Evolutionary conservation across 2,329 filamentous ascomycete species (phyloP).

Genomic region (Thyridium curvatum): DNA sequence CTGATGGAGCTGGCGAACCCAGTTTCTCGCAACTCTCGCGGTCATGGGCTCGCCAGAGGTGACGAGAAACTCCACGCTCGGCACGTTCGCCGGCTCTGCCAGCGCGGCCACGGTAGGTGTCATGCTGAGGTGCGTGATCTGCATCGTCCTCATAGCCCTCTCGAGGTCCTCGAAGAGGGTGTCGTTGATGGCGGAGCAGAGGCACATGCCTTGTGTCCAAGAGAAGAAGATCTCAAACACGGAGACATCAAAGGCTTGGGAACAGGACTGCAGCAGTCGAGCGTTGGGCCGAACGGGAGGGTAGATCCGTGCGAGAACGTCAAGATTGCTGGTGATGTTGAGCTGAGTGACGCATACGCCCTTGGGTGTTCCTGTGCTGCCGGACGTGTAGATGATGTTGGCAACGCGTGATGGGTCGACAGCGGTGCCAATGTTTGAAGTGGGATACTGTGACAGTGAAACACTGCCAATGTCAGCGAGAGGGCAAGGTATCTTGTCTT

Average conservation of each 20-base stretch:
- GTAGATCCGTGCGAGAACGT: slow-evolving; percentile 59
- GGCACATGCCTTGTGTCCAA: slow-evolving; percentile 70
- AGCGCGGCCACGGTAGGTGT: slow-evolving; percentile 80
- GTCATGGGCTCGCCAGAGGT: slow-evolving; percentile 79
- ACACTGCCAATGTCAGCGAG: slow-evolving; percentile 8
- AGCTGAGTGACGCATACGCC: slow-evolving; percentile 71
- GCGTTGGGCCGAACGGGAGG: slow-evolving; percentile 40
- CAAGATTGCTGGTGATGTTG: slow-evolving; percentile 73
- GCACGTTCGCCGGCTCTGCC: slow-evolving; percentile 62
- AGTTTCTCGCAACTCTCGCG: slow-evolving; percentile 60
- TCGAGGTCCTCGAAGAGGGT: slow-evolving; percentile 69
- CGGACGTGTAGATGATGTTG: slow-evolving; percentile 79
- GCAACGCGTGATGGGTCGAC: slow-evolving; percentile 48
- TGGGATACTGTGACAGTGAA: slow-evolving; percentile 14
- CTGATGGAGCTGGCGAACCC: slow-evolving; percentile 67
- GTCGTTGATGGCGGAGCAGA: slow-evolving; percentile 72
- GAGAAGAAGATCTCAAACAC: slow-evolving; percentile 88
- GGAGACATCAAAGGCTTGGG: slow-evolving; percentile 80
- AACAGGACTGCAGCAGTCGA: slow-evolving; percentile 75
- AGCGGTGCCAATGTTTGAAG: slow-evolving; percentile 27
- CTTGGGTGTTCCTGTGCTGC: slow-evolving; percentile 75
- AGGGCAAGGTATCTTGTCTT: slow-evolving; percentile 7
- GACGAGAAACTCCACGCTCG: slow-evolving; percentile 67
- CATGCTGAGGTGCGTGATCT: slow-evolving; percentile 74
- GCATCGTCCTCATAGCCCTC: slow-evolving; percentile 52